A percentile compares a stretch with the other conserved stretches of the same genome.
phyloP scores from a whole-genome alignment of 2,329 filamentous ascomycete genomes.

The Fusarium lateritium region DNA sequence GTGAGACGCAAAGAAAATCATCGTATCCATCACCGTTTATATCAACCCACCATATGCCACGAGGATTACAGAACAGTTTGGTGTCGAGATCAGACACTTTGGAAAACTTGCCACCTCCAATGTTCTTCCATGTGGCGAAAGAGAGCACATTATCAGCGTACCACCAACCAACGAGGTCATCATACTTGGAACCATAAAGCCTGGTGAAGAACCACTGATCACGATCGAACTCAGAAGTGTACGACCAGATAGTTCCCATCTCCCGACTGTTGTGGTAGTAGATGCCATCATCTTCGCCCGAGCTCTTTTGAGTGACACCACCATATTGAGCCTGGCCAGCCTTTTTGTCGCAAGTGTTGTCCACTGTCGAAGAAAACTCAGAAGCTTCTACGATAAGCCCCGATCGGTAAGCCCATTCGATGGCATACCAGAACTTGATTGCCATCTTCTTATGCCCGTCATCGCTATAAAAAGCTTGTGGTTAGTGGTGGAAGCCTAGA shows the following conservation, averaged over 20 bases:
- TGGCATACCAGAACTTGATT: constrained; percentile 6
- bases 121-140: constrained; percentile 4
- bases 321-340: constrained; percentile 11
- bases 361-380: neutral
- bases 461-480: neutral
- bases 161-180: constrained; percentile 18
- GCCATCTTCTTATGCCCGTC: constrained; percentile 12
- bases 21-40: constrained; percentile 2
- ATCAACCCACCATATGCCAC: neutral
- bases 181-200: constrained; percentile 7
- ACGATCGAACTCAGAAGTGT: constrained; percentile 8
- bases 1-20: constrained; percentile 1
- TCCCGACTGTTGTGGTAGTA: constrained; percentile 47
- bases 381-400: neutral
- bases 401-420: neutral
- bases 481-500: neutral
- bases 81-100: neutral
- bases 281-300: constrained; percentile 49
- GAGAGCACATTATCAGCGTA: neutral
- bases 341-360: neutral
- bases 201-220: constrained; percentile 20
- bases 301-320: constrained; percentile 48
- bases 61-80: neutral
- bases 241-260: constrained; percentile 36
- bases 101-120: constrained; percentile 12